Percentiles rank a stretch among this genome's conserved stretches.
phyloP scores from a whole-genome alignment of 345 rosid species.

The Rhizophora mangle region DNA sequence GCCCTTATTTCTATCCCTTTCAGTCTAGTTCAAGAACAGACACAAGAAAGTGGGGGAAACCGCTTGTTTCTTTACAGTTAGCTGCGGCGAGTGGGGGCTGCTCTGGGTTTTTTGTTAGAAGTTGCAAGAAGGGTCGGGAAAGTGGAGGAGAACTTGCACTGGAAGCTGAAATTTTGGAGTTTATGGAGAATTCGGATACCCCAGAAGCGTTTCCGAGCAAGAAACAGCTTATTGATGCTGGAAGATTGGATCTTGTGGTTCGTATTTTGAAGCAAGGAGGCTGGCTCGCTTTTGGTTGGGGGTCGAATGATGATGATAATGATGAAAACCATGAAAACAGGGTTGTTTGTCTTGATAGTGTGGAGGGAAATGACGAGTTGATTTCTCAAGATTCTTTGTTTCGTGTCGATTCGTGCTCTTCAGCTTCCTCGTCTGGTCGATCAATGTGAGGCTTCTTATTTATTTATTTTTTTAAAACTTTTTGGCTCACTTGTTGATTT shows the following conservation, averaged over 20 bases:
- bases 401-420: slow-evolving; percentile 18
- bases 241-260: slow-evolving; percentile 75
- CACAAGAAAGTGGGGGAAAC: slow-evolving; percentile 2
- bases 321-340: slow-evolving; percentile 18
- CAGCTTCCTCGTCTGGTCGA: slow-evolving; percentile 51
- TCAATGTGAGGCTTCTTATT: slow-evolving; percentile 51
- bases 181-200: slow-evolving; percentile 59
- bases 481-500: background rate
- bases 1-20: slow-evolving; percentile 17
- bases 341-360: slow-evolving; percentile 11
- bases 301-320: slow-evolving; percentile 46
- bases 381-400: slow-evolving; percentile 28
- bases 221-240: slow-evolving; percentile 55
- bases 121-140: slow-evolving; percentile 43
- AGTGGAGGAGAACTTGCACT: slow-evolving; percentile 46
- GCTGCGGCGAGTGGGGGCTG: slow-evolving; percentile 24
- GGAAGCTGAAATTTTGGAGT: slow-evolving; percentile 83
- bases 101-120: slow-evolving; percentile 44
- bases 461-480: background rate
- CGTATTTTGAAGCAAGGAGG: slow-evolving; percentile 62
- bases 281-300: slow-evolving; percentile 93
- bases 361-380: slow-evolving; percentile 17
- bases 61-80: slow-evolving; percentile 16
- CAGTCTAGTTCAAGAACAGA: background rate
- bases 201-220: slow-evolving; percentile 68